phyloP scores from a whole-genome alignment of 805 yeast genomes.

The Spathaspora passalidarum region DNA sequence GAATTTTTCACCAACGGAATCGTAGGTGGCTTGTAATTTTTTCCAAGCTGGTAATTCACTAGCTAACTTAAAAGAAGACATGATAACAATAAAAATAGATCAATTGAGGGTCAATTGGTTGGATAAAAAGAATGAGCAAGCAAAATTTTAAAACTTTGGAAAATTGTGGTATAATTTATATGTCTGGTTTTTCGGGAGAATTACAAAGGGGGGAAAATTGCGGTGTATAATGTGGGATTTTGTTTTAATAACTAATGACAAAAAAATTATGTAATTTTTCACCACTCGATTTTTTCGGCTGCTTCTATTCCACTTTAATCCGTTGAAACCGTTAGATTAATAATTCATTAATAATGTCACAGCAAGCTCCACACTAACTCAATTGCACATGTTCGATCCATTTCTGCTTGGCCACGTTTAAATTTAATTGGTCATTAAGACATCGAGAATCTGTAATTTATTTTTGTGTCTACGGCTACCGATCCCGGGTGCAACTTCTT shows the following conservation, averaged over 20 bases:
- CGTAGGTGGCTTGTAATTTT: conserved; percentile 67
- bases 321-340: too few species aligned
- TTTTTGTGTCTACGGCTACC: too few species aligned
- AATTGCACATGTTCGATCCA: too few species aligned
- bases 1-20: conserved; percentile 65
- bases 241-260: not conserved
- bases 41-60: conserved; percentile 84
- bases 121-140: not conserved
- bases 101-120: conserved; percentile 2
- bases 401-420: too few species aligned
- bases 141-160: not conserved
- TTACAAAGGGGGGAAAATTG: not conserved
- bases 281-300: not conserved
- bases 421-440: too few species aligned
- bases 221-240: not conserved
- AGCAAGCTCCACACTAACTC: too few species aligned
- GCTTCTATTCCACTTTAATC: not conserved
- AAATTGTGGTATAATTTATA: not conserved
- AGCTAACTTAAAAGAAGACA: conserved; percentile 49
- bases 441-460: too few species aligned
- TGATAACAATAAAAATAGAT: not conserved
- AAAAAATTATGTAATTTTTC: not conserved
- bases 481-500: too few species aligned
- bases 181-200: not conserved
- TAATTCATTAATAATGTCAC: too few species aligned